Conservation (phyloP, 305 asterid genomes). For the Solanum hybrid region DNA sequence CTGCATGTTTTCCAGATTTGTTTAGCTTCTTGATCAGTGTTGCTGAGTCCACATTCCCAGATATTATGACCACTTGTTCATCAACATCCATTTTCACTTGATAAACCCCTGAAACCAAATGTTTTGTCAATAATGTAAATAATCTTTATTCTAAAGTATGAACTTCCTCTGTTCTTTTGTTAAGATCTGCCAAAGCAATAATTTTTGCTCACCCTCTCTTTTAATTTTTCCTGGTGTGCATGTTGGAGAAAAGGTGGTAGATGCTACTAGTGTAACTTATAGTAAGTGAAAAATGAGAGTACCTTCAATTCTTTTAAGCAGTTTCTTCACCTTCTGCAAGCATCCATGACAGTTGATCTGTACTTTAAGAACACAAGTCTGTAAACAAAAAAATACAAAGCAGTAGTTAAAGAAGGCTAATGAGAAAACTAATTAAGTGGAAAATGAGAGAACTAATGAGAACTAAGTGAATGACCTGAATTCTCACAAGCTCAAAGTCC, state of each 20-base stretch:
- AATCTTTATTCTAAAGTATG: neutral
- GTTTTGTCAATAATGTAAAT: neutral
- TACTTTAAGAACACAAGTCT: conserved; percentile 60
- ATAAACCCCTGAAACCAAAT: conserved; percentile 50
- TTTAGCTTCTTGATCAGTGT: conserved; percentile 42
- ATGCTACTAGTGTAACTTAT: neutral
- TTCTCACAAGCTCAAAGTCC: conserved; percentile 22
- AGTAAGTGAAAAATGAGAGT: neutral
- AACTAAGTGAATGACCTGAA: conserved; percentile 10
- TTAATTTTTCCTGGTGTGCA: neutral
- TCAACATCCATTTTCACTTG: conserved; percentile 46
- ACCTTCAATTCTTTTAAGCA: conserved; percentile 57
- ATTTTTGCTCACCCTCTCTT: neutral
- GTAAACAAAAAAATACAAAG: conserved; percentile 7
- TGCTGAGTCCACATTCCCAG: conserved; percentile 50
- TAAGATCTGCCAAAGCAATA: neutral
- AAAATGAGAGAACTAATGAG: neutral
- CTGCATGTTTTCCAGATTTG: conserved; percentile 72
- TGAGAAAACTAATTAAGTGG: neutral
- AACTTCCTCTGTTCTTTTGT: neutral
- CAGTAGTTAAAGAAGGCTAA: neutral
- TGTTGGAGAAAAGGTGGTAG: neutral
- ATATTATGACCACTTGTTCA: conserved; percentile 46
- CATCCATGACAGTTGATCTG: conserved; percentile 74
- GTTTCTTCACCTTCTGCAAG: conserved; percentile 54